These are phyloP conservation scores for Lactarius tabidus DNA, from an alignment of 768 basidiomycete species.

Conservation along the genomic window DNA sequence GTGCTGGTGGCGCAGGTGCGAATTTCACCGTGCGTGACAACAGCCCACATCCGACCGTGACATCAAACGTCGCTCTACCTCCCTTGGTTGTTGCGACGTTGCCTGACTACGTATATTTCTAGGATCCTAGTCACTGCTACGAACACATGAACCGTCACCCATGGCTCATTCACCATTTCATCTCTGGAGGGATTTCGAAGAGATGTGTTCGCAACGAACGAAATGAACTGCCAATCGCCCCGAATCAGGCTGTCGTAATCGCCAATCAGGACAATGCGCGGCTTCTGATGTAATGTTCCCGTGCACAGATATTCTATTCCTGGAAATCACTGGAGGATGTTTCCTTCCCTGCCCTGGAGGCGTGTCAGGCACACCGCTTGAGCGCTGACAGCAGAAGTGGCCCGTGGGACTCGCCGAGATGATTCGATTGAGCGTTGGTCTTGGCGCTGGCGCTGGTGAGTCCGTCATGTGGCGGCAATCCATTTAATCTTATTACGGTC, in stretches of 20 bases:
- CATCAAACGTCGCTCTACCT: background rate
- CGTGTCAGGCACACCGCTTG: background rate
- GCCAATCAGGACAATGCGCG: background rate
- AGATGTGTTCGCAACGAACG: background rate
- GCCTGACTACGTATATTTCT: background rate
- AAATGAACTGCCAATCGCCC: background rate
- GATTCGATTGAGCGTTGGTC: background rate
- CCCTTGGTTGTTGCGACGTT: background rate
- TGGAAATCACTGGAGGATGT: background rate
- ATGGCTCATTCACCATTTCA: background rate
- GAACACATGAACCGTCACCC: background rate
- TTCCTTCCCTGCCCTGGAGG: background rate
- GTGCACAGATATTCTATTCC: too few relatives aligned
- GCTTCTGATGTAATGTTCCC: too few relatives aligned
- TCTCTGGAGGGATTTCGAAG: background rate
- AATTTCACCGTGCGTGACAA: background rate
- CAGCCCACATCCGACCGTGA: too few relatives aligned
- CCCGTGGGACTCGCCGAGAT: background rate
- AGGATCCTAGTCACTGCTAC: background rate
- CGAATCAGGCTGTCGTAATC: too few relatives aligned
- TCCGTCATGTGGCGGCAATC: background rate
- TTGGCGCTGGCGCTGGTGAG: background rate
- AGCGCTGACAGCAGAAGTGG: background rate
- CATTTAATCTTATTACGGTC: too few relatives aligned
- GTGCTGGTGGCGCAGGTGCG: background rate